Evolutionary conservation across 306 rosid genomes (phyloP).

Genomic region (Pyrus bretschneideri): DNA sequence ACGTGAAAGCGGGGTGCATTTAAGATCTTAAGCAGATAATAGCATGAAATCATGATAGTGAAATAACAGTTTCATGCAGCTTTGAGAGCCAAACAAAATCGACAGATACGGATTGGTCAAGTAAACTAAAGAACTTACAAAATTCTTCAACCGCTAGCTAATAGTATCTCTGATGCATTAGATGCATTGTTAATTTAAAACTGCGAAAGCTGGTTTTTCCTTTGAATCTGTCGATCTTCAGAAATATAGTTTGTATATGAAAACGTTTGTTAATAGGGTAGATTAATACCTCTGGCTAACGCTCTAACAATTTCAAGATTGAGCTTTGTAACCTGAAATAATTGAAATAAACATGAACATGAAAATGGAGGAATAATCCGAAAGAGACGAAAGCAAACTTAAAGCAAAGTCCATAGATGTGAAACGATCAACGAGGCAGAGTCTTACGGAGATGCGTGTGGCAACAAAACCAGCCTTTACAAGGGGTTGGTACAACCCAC

Average conservation of each 20-base stretch:
- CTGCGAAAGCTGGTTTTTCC: neutral
- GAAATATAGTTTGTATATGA: neutral
- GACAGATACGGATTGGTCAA: neutral
- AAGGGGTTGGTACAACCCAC: slow-evolving; percentile 65
- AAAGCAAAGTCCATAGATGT: neutral
- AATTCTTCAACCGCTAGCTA: neutral
- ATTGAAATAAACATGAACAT: slow-evolving; percentile 17
- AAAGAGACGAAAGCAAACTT: neutral
- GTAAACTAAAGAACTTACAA: neutral
- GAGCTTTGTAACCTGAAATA: slow-evolving; percentile 79
- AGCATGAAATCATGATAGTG: slow-evolving; percentile 3
- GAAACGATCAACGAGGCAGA: neutral
- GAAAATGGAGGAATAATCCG: slow-evolving; percentile 3
- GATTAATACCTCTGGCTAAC: slow-evolving; percentile 66
- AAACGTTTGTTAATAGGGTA: neutral
- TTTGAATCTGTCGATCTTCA: neutral
- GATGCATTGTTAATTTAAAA: neutral
- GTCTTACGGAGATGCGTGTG: slow-evolving; percentile 83
- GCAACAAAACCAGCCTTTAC: slow-evolving; percentile 98
- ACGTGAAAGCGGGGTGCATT: neutral
- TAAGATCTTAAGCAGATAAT: slow-evolving; percentile 9
- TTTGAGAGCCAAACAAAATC: neutral
- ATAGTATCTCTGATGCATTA: neutral
- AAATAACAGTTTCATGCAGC: neutral
- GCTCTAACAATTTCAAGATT: slow-evolving; percentile 92